Percentiles rank a stretch among this genome's conserved stretches.
Conservation (phyloP, 176 grass and related monocot species). For the Oryza nivara region DNA sequence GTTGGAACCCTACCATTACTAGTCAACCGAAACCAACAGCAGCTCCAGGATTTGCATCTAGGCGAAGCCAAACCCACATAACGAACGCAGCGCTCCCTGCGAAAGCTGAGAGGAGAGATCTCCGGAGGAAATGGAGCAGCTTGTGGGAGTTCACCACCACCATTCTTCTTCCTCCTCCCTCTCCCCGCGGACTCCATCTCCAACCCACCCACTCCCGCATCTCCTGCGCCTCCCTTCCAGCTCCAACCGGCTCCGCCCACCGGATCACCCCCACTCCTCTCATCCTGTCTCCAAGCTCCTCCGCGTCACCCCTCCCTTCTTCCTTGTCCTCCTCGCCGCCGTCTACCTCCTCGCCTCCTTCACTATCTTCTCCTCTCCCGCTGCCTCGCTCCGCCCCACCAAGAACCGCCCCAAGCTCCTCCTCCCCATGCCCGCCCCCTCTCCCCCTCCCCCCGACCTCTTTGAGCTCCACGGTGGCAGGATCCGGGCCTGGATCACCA, state of each 20-base stretch:
- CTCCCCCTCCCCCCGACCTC: constrained; percentile 34
- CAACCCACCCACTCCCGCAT: constrained; percentile 28
- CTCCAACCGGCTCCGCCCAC: constrained; percentile 39
- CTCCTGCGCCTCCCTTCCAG: constrained; percentile 43
- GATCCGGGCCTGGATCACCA: constrained; percentile 68
- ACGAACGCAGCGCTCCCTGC: background rate
- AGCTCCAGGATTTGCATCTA: background rate
- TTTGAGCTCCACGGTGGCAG: constrained; percentile 71
- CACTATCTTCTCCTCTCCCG: constrained; percentile 56
- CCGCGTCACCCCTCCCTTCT: constrained; percentile 56
- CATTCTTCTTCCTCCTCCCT: constrained; percentile 13
- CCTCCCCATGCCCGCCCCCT: constrained; percentile 3
- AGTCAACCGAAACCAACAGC: too few relatives aligned
- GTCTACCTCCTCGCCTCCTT: constrained; percentile 64
- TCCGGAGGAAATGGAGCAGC: constrained; percentile 57
- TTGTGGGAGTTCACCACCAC: constrained; percentile 44
- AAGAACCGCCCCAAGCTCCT: constrained; percentile 15
- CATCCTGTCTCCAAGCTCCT: constrained; percentile 17
- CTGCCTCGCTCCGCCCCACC: constrained; percentile 32
- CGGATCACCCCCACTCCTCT: constrained; percentile 38
- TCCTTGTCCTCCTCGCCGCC: constrained; percentile 59
- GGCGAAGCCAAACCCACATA: background rate
- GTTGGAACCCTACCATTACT: too few relatives aligned
- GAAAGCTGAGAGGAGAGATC: background rate
- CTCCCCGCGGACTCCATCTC: constrained; percentile 42